These are phyloP conservation scores for Pseudocercospora fijiensis DNA, from an alignment of 2,329 filamentous ascomycete genomes.

Conservation along the genomic window DNA sequence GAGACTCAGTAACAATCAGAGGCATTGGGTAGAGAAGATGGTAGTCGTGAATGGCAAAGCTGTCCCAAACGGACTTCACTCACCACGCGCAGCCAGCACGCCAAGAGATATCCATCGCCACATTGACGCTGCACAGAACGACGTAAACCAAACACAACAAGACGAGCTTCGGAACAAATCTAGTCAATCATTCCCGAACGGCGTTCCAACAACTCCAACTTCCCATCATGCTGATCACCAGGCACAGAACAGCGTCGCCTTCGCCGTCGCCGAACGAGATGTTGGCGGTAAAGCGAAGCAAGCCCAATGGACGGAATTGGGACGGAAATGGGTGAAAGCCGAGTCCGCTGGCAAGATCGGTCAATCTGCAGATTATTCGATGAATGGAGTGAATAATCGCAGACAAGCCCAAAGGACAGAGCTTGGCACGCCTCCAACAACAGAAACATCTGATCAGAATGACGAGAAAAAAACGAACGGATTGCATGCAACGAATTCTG, in stretches of 20 bases:
- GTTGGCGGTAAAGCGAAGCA: not conserved
- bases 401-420: not conserved
- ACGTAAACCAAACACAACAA: not conserved
- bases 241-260: not conserved
- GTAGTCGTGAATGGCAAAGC: not conserved
- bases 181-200: not conserved
- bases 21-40: not conserved
- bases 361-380: not conserved
- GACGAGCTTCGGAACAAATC: not conserved
- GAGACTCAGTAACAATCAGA: not conserved
- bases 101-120: not conserved
- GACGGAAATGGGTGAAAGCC: not conserved
- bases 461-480: not conserved
- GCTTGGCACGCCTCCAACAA: not conserved
- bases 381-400: not conserved
- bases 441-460: not conserved
- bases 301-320: slow-evolving; percentile 1
- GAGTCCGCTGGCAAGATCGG: not conserved
- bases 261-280: not conserved
- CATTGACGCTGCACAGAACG: not conserved
- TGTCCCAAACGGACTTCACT: slow-evolving; percentile 7
- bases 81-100: not conserved
- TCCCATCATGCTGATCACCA: not conserved
- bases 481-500: not conserved
- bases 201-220: not conserved